These are phyloP conservation scores for Endocalyx cinctus DNA, from an alignment of 2,329 filamentous ascomycete genomes.

Conservation along the genomic window DNA sequence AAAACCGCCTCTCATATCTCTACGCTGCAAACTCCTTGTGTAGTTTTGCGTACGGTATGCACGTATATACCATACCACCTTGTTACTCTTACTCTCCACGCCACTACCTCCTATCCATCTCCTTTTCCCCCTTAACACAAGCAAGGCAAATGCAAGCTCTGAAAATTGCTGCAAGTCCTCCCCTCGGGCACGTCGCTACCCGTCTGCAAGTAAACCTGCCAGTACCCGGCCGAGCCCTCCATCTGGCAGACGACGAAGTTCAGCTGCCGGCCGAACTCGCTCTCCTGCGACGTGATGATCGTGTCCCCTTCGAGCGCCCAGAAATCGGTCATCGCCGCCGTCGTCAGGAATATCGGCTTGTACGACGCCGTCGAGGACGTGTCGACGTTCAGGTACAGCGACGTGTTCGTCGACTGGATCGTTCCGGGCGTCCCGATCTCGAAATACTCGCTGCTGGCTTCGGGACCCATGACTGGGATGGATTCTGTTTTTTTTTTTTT, in stretches of 20 bases:
- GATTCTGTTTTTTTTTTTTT: slow-evolving; percentile 22
- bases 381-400: slow-evolving; percentile 42
- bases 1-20: too few species aligned
- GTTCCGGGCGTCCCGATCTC: slow-evolving; percentile 42
- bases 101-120: too few species aligned
- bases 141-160: slow-evolving; percentile 50
- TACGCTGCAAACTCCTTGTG: too few species aligned
- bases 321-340: slow-evolving; percentile 36
- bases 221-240: slow-evolving; percentile 34
- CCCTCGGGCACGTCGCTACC: slow-evolving; percentile 45
- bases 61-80: too few species aligned
- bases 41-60: too few species aligned
- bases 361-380: slow-evolving; percentile 39
- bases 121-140: slow-evolving; percentile 31
- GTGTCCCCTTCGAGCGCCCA: slow-evolving; percentile 44
- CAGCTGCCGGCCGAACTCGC: slow-evolving; percentile 31
- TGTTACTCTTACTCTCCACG: too few species aligned
- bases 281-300: slow-evolving; percentile 21
- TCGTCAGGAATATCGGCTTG: slow-evolving; percentile 44
- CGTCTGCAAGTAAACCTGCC: slow-evolving; percentile 49
- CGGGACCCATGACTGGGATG: slow-evolving; percentile 47
- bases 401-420: slow-evolving; percentile 45
- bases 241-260: slow-evolving; percentile 48
- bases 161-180: slow-evolving; percentile 48
- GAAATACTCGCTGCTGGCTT: slow-evolving; percentile 43